Evolutionary conservation across 164 flowering plant species (phyloP), one percentile per base, ranked within the genome.

Genomic region (Vitis amurensis): DNA sequence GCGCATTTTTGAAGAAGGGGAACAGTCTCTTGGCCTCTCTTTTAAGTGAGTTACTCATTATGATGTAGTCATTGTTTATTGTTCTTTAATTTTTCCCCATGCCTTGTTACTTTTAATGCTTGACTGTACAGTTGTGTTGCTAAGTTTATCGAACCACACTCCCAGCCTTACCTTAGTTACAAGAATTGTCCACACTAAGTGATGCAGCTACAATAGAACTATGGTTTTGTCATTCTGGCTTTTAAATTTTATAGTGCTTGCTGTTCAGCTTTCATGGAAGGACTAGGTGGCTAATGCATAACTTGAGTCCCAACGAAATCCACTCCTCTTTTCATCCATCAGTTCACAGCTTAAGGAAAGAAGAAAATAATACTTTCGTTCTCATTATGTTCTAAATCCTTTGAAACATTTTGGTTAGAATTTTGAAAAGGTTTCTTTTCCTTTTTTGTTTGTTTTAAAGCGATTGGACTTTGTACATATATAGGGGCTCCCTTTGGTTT

Each of bases 1-100:
- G 85, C 98, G 92, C 55, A 78, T 94, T 23, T 94, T 92, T 83
- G 98, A 91, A 78, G 88, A 81, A 57, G 92, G 97, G 48, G 98
- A 92, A 66, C 90, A 88, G 63, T 90, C 97, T 66, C 97, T 94
- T 76, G 94, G 99, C 68, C 94, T 94, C 69, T 87, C 91, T 50
- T 89, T 88, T 78, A 94, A 92, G 99, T 94, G 77, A 88, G 97
- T 84, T 61, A 9, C n/a, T 64, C 29, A 9, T 61, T 47, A 2
- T 58, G 44, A 14, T 56, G 11, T 6, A 12, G 50, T 48, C 69
- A 64, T 56, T 65, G 11, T 15, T 51, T 59, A n/a, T 49, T 67
- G 8, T 55, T 58, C 17, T 23, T 37, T 52, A 44, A 4, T 5
- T 58, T n/a, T 14, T 31, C 48, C 4, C 9, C 50, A 19, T 16